Conservation (phyloP, 768 basidiomycete genomes). For the Trametes maxima region DNA sequence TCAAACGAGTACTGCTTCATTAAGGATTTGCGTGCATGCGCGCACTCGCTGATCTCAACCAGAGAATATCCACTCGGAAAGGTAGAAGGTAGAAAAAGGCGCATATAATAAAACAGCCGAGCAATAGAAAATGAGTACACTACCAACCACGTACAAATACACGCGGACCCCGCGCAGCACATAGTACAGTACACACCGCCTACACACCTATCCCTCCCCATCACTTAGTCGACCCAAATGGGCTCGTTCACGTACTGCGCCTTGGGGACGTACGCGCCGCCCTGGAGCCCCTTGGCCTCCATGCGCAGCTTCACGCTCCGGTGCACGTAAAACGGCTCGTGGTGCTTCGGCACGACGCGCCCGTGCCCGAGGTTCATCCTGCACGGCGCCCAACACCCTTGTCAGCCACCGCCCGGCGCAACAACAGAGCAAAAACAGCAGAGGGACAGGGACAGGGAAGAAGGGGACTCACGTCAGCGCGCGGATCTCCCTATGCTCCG, state of each 20-base stretch:
- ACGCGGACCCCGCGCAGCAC: too few relatives aligned
- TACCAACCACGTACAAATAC: too few relatives aligned
- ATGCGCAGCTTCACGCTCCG: conserved; percentile 32
- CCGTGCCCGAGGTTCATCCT: conserved; percentile 31
- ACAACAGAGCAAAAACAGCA: background rate
- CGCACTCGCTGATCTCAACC: too few relatives aligned
- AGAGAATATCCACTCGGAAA: too few relatives aligned
- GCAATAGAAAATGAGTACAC: background rate
- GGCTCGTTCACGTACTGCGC: conserved; percentile 27
- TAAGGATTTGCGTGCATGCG: too few relatives aligned
- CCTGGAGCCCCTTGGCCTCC: conserved; percentile 28
- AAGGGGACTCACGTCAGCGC: conserved; percentile 6
- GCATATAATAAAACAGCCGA: background rate
- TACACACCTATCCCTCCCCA: background rate
- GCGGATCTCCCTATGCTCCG: conserved; percentile 23
- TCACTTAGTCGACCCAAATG: conserved; percentile 24
- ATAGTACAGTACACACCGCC: background rate
- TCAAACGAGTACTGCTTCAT: too few relatives aligned
- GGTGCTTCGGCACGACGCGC: conserved; percentile 25
- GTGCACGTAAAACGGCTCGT: conserved; percentile 30
- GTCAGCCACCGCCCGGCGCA: background rate
- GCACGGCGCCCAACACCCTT: background rate
- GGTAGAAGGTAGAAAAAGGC: too few relatives aligned
- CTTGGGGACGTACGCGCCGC: conserved; percentile 34
- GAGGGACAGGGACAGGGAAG: conserved; percentile 1